phyloP scores from a whole-genome alignment of 2,329 filamentous ascomycete species.

The Epichloe bromicola region DNA sequence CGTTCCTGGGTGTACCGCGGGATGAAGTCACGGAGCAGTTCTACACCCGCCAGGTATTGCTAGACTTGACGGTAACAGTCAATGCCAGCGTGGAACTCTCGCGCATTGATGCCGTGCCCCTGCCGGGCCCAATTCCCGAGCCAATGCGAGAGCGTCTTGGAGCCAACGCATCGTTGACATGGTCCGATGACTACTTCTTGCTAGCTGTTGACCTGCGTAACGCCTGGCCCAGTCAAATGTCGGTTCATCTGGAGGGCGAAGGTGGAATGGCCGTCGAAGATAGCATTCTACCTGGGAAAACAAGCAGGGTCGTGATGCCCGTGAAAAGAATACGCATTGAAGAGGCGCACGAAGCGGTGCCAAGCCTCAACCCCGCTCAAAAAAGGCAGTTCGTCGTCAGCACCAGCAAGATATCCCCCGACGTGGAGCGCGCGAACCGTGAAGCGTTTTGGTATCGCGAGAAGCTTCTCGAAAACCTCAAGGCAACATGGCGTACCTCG shows the following conservation, averaged over 20 bases:
- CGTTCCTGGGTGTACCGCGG: conserved; percentile 58
- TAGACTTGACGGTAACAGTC: conserved; percentile 77
- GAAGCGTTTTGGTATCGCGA: conserved; percentile 91
- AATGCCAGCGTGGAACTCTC: conserved; percentile 80
- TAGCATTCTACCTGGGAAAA: conserved; percentile 51
- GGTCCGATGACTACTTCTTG: conserved; percentile 55
- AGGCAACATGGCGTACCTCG: conserved; percentile 56
- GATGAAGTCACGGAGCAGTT: conserved; percentile 60
- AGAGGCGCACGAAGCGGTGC: conserved; percentile 67
- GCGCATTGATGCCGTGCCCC: conserved; percentile 66
- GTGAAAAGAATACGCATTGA: conserved; percentile 62
- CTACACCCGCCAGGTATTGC: conserved; percentile 69
- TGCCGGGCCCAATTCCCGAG: conserved; percentile 52
- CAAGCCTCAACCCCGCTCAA: conserved; percentile 65
- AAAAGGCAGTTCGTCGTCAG: conserved; percentile 85
- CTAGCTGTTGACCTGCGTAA: conserved; percentile 78
- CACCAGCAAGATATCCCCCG: conserved; percentile 62
- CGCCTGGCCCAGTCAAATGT: conserved; percentile 72
- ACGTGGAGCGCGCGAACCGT: conserved; percentile 61
- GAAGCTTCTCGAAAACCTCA: conserved; percentile 57
- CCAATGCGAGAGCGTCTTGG: conserved; percentile 41
- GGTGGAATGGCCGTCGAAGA: conserved; percentile 38
- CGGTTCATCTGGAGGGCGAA: conserved; percentile 46
- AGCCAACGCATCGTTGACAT: conserved; percentile 22
- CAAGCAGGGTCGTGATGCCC: conserved; percentile 62